These are phyloP conservation scores for Cystobasidium ongulense DNA, from an alignment of 768 basidiomycete genomes.

Conservation along the genomic window DNA sequence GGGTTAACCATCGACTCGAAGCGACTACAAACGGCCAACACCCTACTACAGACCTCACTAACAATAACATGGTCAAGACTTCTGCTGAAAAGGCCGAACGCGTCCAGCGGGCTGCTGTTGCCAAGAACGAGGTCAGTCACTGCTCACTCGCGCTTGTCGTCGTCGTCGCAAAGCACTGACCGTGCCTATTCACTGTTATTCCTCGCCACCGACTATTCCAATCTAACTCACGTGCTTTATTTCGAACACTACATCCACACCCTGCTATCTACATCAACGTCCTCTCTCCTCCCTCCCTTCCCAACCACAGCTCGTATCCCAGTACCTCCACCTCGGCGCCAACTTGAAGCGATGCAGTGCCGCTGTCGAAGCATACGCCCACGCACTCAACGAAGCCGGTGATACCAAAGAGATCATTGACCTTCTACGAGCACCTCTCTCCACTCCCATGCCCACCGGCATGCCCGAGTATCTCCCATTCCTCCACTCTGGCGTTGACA, in stretches of 20 bases:
- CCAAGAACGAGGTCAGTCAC: slow-evolving; percentile 9
- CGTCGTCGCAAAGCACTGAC: background rate
- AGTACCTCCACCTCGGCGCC: slow-evolving; percentile 28
- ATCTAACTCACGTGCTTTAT: background rate
- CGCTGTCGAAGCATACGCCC: slow-evolving; percentile 19
- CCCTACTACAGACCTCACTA: background rate
- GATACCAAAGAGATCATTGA: slow-evolving; percentile 2
- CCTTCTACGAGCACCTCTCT: slow-evolving; percentile 6
- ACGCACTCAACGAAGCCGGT: slow-evolving; percentile 5
- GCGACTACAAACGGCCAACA: background rate
- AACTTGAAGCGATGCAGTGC: slow-evolving; percentile 11
- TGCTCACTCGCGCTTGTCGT: background rate
- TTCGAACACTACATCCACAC: background rate
- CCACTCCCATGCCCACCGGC: slow-evolving; percentile 7
- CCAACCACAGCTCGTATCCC: slow-evolving; percentile 11
- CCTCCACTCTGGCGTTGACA: background rate
- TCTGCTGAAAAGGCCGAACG: background rate
- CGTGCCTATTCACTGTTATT: background rate
- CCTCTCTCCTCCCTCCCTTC: background rate
- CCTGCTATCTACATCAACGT: background rate
- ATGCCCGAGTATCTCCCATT: slow-evolving; percentile 12
- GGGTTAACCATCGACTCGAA: background rate
- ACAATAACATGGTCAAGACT: background rate
- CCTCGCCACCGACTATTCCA: background rate
- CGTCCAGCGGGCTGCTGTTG: background rate